Evolutionary conservation across 2,329 filamentous ascomycete genomes (phyloP).

Genomic region (Sporothrix brunneoviolacea): DNA sequence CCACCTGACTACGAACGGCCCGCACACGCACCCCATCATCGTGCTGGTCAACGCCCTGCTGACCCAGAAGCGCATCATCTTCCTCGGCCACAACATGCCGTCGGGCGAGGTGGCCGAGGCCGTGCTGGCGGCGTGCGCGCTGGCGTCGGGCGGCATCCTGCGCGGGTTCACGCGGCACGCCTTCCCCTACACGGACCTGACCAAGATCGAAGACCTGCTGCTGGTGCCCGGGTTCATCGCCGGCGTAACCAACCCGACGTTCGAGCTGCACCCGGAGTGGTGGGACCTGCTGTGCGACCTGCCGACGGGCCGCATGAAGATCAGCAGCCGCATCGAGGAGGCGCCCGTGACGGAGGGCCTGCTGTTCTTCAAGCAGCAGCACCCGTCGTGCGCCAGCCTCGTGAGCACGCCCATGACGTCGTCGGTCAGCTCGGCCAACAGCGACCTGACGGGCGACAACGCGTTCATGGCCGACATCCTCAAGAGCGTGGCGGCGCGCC

Average conservation of each 20-base stretch:
- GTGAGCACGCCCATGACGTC: conserved; percentile 34
- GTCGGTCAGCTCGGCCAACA: conserved; percentile 32
- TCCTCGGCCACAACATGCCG: conserved; percentile 89
- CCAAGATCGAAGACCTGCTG: conserved; percentile 92
- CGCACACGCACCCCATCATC: conserved; percentile 87
- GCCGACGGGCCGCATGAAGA: conserved; percentile 86
- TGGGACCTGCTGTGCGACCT: conserved; percentile 96
- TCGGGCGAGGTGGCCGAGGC: conserved; percentile 95
- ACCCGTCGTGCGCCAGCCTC: conserved; percentile 48
- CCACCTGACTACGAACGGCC: conserved; percentile 87
- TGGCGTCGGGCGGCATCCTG: conserved; percentile 86
- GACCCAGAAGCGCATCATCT: conserved; percentile 94
- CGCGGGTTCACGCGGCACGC: conserved; percentile 92
- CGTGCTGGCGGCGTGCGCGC: conserved; percentile 91
- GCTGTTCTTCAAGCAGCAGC: conserved; percentile 78
- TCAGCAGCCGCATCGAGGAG: conserved; percentile 78
- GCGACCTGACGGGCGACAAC: conserved; percentile 76
- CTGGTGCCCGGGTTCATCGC: conserved; percentile 97
- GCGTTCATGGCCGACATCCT: conserved; percentile 84
- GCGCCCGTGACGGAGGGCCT: conserved; percentile 79
- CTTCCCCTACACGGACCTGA: conserved; percentile 96
- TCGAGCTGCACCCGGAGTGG: conserved; percentile 92
- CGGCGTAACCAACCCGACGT: conserved; percentile 94
- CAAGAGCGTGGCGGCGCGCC: conserved; percentile 74
- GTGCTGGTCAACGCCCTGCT: conserved; percentile 90